A percentile compares a stretch with the other conserved stretches of the same genome.
Evolutionary conservation across 306 rosid species (phyloP).

Genomic region (Quercus aquifolioides): DNA sequence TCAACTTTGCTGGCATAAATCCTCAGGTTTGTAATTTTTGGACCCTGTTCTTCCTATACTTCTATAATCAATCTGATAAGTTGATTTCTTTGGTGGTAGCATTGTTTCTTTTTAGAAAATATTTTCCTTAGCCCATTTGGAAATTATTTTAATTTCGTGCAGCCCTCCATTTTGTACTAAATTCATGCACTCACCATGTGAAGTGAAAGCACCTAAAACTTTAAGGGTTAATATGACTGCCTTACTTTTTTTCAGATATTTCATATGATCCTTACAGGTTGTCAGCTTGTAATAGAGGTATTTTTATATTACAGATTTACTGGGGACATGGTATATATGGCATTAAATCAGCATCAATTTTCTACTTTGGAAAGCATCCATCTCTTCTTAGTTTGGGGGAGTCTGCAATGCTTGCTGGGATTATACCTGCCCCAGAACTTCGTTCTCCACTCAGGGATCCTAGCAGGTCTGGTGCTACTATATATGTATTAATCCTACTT

Average conservation of each 20-base stretch:
- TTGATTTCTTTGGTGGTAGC: too few species aligned
- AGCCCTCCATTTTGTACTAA: too few species aligned
- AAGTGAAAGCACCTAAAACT: too few species aligned
- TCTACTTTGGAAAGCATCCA: constrained; percentile 36
- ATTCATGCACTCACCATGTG: too few species aligned
- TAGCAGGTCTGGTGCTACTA: constrained; percentile 18
- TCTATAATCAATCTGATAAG: too few species aligned
- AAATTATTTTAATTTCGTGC: too few species aligned
- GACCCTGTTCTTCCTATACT: too few species aligned
- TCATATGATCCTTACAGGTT: neutral
- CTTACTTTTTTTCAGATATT: neutral
- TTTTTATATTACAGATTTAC: constrained; percentile 20
- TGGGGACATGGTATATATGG: constrained; percentile 43
- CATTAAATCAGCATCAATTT: constrained; percentile 31
- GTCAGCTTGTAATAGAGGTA: constrained; percentile 1
- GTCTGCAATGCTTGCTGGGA: constrained; percentile 33
- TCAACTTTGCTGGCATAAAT: too few species aligned
- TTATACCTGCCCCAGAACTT: constrained; percentile 38
- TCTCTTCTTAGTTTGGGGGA: constrained; percentile 34
- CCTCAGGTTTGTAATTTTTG: too few species aligned
- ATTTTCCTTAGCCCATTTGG: too few species aligned
- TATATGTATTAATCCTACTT: neutral
- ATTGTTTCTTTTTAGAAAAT: too few species aligned
- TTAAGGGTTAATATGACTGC: neutral
- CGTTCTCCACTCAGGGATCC: constrained; percentile 34